Evolutionary conservation across 2,329 filamentous ascomycete species (phyloP), one percentile per base, ranked within the genome.

Genomic region (Bipolaris zeicola): DNA sequence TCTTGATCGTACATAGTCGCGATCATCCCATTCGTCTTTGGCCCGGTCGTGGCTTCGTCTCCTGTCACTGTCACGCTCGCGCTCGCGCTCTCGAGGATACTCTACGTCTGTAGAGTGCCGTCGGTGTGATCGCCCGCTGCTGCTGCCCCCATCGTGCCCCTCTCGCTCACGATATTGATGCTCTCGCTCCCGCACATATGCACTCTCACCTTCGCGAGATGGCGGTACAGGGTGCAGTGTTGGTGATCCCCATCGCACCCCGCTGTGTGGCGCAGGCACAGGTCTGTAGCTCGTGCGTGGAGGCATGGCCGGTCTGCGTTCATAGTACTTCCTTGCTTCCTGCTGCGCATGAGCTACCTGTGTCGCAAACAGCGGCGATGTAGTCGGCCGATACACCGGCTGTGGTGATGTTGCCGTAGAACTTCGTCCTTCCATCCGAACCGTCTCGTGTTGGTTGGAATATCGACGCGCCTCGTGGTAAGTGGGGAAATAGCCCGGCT

Each of bases 331-430:
- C 1, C 69, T 65, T 55, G 48, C 53, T 42, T 56, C 53, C 13
- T 51, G 53, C 34, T 78, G 70, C 33, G 76, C 52, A 24, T 77
- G 73, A 6, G 78, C 78, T 4, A 81, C 74, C 14, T 79, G 77
- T 0, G 79, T 78, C 3, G 80, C 80, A 57, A 82, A 82, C 3
- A 81, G 64, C 3, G 80, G 80, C 1, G 74, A 70, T 41, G 77
- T 77, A 2, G 77, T 79, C 2, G 80, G 80, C 5, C 71, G 77
- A 60, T 81, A 82, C 1, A 74, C 67, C 13, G 69, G 66, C n/a
- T 62, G 62, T 6, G 64, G 64, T 31, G 66, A 64, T 8, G 62
- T 60, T 14, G 65, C 58, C 13, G 50, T 61, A 43, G 68, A 52
- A 33, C 58, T 24, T 49, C 65, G 53, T 50, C 67, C 54, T 42